Base-by-base conservation (phyloP, 2,329 filamentous ascomycete species). In the Neonectria ditissima region DNA sequence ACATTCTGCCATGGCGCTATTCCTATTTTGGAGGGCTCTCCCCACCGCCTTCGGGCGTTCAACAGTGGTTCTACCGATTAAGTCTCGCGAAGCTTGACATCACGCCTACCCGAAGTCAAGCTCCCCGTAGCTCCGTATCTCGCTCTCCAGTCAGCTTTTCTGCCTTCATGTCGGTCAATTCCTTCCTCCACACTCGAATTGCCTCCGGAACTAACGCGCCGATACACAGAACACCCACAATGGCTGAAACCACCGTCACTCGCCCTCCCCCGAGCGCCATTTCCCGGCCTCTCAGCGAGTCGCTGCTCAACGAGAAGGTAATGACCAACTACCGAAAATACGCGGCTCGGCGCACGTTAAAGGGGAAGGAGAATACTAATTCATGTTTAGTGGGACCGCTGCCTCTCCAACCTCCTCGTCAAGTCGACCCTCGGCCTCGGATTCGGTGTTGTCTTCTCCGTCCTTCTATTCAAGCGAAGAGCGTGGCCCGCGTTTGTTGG, bases 271-370 rank as follows among this genome's bases (percentile, higher is more conserved):
- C 89, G 74, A 85, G 87, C 80, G 86, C 88, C 69, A 86, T 92
- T 78, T 87, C 91, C 80, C 89, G 93, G 81, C 95, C 96, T 69
- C 92, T 97, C 83, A 98, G 95, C 86, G 96, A 99, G 86, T 93
- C 95, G 77, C 89, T 99, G 76, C 89, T 99, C 78, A 98, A 98
- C 83, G 96, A 99, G 84, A 99, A 99, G 94, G 96, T 97, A 89
- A 76, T 67, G 59, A 56, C 45, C 54, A 44, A 52, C 37, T 43
- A n/a, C n/a, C 9, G 24, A 26, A 26, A 10, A 18, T 20, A 20
- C 24, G 10, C 45, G n/a, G 18, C 18, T n/a, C 26, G 9, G 37
- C 16, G 1, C 39, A 37, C 18, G 13, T n/a, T 11, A 13, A 6
- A 7, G 10, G 16, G 13, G 14, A 39, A 18, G 8, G n/a, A n/a